Evolutionary conservation across 495 filamentous ascomycete genomes (phyloP).

Genomic region (Tuber borchii): DNA sequence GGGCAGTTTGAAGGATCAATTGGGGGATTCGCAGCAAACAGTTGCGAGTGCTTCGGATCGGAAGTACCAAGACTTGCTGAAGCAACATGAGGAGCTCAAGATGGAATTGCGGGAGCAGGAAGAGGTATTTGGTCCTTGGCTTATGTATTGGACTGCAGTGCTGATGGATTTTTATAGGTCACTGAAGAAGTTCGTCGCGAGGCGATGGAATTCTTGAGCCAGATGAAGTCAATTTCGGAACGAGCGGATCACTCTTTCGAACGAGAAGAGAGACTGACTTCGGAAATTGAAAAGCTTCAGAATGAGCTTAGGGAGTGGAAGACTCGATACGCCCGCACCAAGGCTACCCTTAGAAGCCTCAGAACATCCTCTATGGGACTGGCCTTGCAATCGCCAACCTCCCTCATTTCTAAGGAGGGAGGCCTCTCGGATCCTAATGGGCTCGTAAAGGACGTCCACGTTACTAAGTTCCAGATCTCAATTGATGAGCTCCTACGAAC

Average conservation of each 20-base stretch:
- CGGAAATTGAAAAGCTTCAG: slow-evolving; percentile 66
- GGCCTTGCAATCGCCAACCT: slow-evolving; percentile 58
- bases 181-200: slow-evolving; percentile 83
- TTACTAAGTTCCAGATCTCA: slow-evolving; percentile 90
- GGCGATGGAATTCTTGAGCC: slow-evolving; percentile 72
- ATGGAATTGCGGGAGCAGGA: slow-evolving; percentile 64
- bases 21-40: slow-evolving; percentile 50
- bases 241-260: slow-evolving; percentile 72
- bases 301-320: slow-evolving; percentile 82
- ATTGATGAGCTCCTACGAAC: slow-evolving; percentile 84
- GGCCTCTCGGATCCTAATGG: slow-evolving; percentile 67
- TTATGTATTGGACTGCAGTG: not conserved
- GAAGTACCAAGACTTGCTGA: slow-evolving; percentile 36
- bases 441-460: slow-evolving; percentile 78
- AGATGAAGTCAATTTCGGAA: slow-evolving; percentile 81
- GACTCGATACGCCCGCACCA: slow-evolving; percentile 74
- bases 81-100: slow-evolving; percentile 67
- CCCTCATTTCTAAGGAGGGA: slow-evolving; percentile 57
- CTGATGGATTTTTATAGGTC: slow-evolving; percentile 48
- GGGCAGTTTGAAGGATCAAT: slow-evolving; percentile 56
- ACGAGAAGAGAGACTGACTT: slow-evolving; percentile 67
- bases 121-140: slow-evolving; percentile 29
- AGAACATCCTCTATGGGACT: slow-evolving; percentile 72
- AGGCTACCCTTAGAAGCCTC: slow-evolving; percentile 74
- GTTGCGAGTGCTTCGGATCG: slow-evolving; percentile 42